Evolutionary conservation across 225 moss, liverwort and hornwort species (phyloP).

Genomic region (Neckera pumila): DNA sequence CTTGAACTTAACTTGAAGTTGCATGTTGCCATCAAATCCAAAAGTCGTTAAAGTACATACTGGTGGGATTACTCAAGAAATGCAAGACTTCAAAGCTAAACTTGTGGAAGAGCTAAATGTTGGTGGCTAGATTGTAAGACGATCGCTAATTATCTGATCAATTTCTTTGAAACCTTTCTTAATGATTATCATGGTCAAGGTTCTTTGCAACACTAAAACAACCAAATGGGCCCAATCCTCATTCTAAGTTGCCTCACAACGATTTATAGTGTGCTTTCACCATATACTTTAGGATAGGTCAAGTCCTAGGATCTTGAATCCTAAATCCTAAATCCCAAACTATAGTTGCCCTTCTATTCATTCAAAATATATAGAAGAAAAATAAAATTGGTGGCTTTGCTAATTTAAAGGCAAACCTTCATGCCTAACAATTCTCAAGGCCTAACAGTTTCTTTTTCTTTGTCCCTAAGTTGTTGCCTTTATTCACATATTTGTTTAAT

Average conservation of each 20-base stretch:
- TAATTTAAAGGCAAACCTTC: not conserved
- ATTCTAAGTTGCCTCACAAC: not conserved
- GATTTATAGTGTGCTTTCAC: not conserved
- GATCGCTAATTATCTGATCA: not conserved
- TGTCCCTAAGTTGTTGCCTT: not conserved
- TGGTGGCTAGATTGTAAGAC: not conserved
- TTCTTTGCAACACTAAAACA: accelerated
- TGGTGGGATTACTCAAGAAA: too few relatives aligned
- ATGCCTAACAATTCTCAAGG: not conserved
- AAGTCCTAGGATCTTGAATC: not conserved
- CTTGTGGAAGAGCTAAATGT: too few relatives aligned
- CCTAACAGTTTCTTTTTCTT: not conserved
- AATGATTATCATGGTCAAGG: not conserved
- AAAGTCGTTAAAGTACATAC: not conserved
- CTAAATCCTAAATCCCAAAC: not conserved
- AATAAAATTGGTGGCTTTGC: not conserved
- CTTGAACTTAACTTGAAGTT: accelerated
- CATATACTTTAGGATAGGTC: accelerated
- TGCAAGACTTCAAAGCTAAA: not conserved
- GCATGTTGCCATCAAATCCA: accelerated
- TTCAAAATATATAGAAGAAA: accelerated
- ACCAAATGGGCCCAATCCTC: accelerated
- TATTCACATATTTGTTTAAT: not conserved
- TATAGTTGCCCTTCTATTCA: not conserved
- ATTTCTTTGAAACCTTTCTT: not conserved